Conservation (phyloP, 148 eudicot species). For the Arctostaphylos glauca region DNA sequence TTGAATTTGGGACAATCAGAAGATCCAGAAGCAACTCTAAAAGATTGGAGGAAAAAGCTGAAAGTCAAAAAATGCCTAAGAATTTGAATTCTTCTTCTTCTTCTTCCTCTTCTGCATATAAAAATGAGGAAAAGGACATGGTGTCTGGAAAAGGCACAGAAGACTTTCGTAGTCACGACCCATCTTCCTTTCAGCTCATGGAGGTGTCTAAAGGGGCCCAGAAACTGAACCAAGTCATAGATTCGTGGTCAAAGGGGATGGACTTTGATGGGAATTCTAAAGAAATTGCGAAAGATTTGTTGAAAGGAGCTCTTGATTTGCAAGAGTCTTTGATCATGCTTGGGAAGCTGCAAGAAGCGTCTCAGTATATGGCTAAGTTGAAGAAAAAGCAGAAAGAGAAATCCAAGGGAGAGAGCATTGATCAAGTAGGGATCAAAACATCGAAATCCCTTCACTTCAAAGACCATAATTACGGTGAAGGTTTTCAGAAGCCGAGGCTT, state of each 20-base stretch:
- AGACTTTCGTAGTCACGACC: conserved; percentile 18
- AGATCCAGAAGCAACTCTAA: conserved; percentile 45
- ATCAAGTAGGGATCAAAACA: conserved; percentile 27
- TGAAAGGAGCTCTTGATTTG: conserved; percentile 74
- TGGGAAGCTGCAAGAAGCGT: conserved; percentile 57
- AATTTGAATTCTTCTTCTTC: conserved; percentile 11
- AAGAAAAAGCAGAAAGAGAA: conserved; percentile 46
- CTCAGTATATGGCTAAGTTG: conserved; percentile 33
- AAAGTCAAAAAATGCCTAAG: conserved; percentile 26
- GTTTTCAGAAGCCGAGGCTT: conserved; percentile 36
- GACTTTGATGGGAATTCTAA: conserved; percentile 27
- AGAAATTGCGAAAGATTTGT: conserved; percentile 60
- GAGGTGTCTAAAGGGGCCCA: conserved; percentile 17
- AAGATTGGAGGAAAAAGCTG: conserved; percentile 26
- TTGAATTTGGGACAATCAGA: conserved; percentile 60
- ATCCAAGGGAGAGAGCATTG: conserved; percentile 22
- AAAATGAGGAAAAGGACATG: conserved; percentile 33
- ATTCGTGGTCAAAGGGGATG: conserved; percentile 36
- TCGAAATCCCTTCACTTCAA: conserved; percentile 27
- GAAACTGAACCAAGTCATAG: conserved; percentile 11
- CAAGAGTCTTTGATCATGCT: conserved; percentile 71
- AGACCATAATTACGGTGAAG: conserved; percentile 24
- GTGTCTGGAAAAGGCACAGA: conserved; percentile 28
- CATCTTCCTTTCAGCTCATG: conserved; percentile 23
- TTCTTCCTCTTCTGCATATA: background rate